A percentile compares a stretch with the other conserved stretches of the same genome.
Evolutionary conservation across 306 rosid species (phyloP).

Genomic region (Phaseolus lunatus): DNA sequence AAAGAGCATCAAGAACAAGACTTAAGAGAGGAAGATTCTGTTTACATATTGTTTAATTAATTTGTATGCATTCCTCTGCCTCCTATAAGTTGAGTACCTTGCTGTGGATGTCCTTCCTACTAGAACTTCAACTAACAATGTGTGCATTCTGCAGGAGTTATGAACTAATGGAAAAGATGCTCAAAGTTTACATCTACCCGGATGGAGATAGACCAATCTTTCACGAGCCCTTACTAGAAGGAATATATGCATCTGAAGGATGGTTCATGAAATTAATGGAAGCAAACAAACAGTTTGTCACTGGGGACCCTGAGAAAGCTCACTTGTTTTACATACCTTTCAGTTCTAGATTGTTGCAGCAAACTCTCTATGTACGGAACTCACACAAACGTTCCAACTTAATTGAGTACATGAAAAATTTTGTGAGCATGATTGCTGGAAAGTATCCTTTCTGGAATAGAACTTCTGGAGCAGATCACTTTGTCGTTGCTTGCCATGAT

Average conservation of each 20-base stretch:
- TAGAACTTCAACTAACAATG: constrained; percentile 22
- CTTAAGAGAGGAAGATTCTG: background rate
- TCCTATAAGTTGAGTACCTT: constrained; percentile 19
- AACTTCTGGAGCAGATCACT: constrained; percentile 91
- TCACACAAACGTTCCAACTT: constrained; percentile 78
- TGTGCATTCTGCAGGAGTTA: constrained; percentile 84
- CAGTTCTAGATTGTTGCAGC: constrained; percentile 84
- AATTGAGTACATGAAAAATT: constrained; percentile 66
- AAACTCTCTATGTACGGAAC: constrained; percentile 66
- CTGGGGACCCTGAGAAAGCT: constrained; percentile 69
- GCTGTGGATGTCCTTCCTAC: constrained; percentile 36
- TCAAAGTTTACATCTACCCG: constrained; percentile 75
- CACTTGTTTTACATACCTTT: constrained; percentile 95
- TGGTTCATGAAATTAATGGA: constrained; percentile 93
- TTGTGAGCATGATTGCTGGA: constrained; percentile 61
- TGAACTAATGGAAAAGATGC: constrained; percentile 85
- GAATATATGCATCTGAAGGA: constrained; percentile 98
- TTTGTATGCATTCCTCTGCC: constrained; percentile 4
- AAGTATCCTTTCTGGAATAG: constrained; percentile 92
- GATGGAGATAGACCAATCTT: constrained; percentile 88
- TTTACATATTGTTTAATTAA: constrained; percentile 3
- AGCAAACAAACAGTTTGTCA: constrained; percentile 70
- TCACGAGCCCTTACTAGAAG: constrained; percentile 73
- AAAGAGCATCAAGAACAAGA: constrained; percentile 1
- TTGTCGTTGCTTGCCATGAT: constrained; percentile 97